These are phyloP conservation scores for Penicillium rolfsii DNA, from an alignment of 2,329 filamentous ascomycete genomes.

Conservation along the genomic window DNA sequence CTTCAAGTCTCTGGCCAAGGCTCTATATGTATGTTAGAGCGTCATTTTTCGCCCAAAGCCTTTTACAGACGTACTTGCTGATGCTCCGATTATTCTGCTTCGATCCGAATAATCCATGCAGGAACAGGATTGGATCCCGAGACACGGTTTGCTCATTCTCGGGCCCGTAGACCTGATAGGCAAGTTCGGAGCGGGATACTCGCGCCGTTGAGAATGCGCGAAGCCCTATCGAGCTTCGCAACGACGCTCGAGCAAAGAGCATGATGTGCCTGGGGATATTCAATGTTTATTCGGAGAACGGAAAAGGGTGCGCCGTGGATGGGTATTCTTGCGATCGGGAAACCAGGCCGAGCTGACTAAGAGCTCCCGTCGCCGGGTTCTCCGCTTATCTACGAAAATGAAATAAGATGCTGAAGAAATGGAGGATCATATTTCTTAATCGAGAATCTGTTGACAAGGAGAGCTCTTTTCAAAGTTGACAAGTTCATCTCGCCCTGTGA, in stretches of 20 bases:
- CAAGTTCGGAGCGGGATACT: conserved; percentile 34
- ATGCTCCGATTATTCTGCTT: conserved; percentile 94
- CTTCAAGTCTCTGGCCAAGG: conserved; percentile 76
- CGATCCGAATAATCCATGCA: conserved; percentile 92
- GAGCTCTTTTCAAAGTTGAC: no score
- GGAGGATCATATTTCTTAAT: background rate
- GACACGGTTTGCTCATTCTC: conserved; percentile 36
- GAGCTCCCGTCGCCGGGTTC: background rate
- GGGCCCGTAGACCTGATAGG: conserved; percentile 43
- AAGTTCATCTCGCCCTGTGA: no score
- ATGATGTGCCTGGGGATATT: conserved; percentile 12
- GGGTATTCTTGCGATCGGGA: conserved; percentile 12
- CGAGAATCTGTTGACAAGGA: background rate
- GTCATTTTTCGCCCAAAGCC: no score
- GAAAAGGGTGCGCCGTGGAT: conserved; percentile 3
- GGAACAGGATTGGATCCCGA: conserved; percentile 73
- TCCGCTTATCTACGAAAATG: background rate
- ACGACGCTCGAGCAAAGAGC: conserved; percentile 11
- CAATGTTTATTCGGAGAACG: conserved; percentile 9
- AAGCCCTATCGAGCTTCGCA: conserved; percentile 17
- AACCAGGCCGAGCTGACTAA: conserved; percentile 19
- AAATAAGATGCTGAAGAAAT: background rate
- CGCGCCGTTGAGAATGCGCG: conserved; percentile 41
- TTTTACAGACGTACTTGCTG: conserved; percentile 71
- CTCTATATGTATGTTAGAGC: conserved; percentile 47